Percentiles rank a stretch among this genome's conserved stretches.
These are phyloP conservation scores for Microcyclosporella mali DNA, from an alignment of 2,329 filamentous ascomycete genomes.

Conservation along the genomic window DNA sequence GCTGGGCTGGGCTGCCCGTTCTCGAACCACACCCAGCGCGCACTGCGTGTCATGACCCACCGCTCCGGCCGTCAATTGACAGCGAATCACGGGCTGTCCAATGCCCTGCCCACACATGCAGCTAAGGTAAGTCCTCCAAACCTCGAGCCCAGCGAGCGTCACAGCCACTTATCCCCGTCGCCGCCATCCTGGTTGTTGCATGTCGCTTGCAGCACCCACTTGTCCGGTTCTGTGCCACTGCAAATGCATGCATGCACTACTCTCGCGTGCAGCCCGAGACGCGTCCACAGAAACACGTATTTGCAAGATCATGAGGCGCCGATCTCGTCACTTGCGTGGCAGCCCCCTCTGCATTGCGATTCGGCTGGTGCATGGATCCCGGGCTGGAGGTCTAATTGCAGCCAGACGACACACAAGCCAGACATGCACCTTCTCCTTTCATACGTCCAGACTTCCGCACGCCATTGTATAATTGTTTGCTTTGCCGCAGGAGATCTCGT, in stretches of 20 bases:
- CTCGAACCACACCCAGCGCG: neutral
- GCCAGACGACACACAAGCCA: conserved; percentile 14
- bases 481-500: conserved; percentile 13
- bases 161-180: conserved; percentile 16
- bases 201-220: conserved; percentile 2
- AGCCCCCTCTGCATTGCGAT: conserved; percentile 6
- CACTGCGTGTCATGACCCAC: conserved; percentile 10
- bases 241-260: conserved; percentile 4
- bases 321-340: conserved; percentile 6
- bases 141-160: conserved; percentile 7
- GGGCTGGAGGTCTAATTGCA: conserved; percentile 10
- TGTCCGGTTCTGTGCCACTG: neutral
- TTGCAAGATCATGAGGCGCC: conserved; percentile 7
- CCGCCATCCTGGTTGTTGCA: conserved; percentile 11
- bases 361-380: conserved; percentile 1
- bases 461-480: conserved; percentile 21
- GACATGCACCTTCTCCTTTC: conserved; percentile 11
- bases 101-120: conserved; percentile 10
- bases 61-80: conserved; percentile 9
- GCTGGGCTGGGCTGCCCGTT: neutral
- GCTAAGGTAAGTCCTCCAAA: conserved; percentile 7
- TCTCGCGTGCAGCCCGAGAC: conserved; percentile 6
- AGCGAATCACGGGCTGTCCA: conserved; percentile 16
- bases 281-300: conserved; percentile 4
- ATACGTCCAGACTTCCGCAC: conserved; percentile 7